These are phyloP conservation scores for Xanthoparmelia taractica DNA, from an alignment of 495 filamentous ascomycete genomes.

Conservation along the genomic window DNA sequence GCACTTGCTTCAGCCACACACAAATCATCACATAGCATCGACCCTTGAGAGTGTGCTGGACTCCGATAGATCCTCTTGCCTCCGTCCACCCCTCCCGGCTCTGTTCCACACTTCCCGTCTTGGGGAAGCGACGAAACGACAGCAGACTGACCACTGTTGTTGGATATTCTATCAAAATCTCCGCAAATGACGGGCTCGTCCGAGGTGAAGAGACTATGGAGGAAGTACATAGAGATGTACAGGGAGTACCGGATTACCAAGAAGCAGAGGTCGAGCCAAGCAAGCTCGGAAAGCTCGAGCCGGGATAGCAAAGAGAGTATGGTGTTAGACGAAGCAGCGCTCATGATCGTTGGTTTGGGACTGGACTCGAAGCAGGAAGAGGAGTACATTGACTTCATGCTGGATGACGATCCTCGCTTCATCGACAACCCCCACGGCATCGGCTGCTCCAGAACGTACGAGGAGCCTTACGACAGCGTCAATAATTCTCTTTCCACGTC, in stretches of 20 bases:
- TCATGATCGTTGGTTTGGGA: not conserved
- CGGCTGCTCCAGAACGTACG: constrained; percentile 12
- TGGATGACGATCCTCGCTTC: constrained; percentile 2
- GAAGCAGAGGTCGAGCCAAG: not conserved
- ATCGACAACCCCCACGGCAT: constrained; percentile 7
- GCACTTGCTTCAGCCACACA: not conserved
- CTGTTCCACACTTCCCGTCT: too few relatives aligned
- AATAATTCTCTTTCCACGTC: not conserved
- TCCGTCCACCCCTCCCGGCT: too few relatives aligned
- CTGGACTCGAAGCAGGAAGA: not conserved
- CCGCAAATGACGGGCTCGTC: not conserved
- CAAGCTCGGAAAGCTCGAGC: not conserved
- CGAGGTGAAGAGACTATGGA: not conserved
- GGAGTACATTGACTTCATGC: not conserved
- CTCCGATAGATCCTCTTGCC: not conserved
- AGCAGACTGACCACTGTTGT: not conserved
- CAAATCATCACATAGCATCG: not conserved
- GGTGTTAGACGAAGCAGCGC: not conserved
- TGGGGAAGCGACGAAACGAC: not conserved
- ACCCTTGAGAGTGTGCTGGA: not conserved
- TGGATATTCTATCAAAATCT: not conserved
- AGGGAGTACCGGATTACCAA: not conserved
- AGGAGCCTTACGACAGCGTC: not conserved
- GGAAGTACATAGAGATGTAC: not conserved
- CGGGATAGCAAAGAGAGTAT: not conserved